Conservation (phyloP, 192 early-diverging fungal genomes). For the Backusella australiensis region DNA sequence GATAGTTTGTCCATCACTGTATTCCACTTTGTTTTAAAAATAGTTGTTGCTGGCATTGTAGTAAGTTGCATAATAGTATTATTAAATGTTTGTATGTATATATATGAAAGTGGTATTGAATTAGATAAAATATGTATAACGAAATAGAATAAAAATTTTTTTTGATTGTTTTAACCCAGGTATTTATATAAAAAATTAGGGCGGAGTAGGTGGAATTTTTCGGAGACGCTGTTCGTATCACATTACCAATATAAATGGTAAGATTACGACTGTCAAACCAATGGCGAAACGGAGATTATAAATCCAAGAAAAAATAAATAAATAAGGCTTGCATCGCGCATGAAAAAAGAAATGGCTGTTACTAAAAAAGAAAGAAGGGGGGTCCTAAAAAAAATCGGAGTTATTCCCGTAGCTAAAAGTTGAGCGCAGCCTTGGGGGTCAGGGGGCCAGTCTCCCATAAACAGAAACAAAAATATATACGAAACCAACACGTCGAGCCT, state of each 20-base stretch:
- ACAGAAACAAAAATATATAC: background rate
- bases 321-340: conserved; percentile 10
- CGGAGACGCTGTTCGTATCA: background rate
- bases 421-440: background rate
- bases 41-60: conserved; percentile 7
- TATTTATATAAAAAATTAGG: conserved; percentile 3
- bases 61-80: background rate
- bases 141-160: background rate
- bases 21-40: conserved; percentile 15
- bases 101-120: background rate
- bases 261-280: conserved; percentile 14
- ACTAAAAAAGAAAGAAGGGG: background rate
- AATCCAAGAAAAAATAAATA: background rate
- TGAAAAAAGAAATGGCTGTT: background rate
- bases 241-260: background rate
- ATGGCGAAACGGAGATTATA: background rate
- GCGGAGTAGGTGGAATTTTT: conserved; percentile 1
- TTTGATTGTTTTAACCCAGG: background rate
- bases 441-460: background rate
- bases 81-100: background rate
- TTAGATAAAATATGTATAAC: background rate
- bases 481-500: background rate
- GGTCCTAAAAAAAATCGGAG: background rate
- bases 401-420: background rate
- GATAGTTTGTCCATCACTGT: conserved; percentile 1